Evolutionary conservation across 352 stramenopile genomes (phyloP).

Genomic region (Phytophthora citricola): DNA sequence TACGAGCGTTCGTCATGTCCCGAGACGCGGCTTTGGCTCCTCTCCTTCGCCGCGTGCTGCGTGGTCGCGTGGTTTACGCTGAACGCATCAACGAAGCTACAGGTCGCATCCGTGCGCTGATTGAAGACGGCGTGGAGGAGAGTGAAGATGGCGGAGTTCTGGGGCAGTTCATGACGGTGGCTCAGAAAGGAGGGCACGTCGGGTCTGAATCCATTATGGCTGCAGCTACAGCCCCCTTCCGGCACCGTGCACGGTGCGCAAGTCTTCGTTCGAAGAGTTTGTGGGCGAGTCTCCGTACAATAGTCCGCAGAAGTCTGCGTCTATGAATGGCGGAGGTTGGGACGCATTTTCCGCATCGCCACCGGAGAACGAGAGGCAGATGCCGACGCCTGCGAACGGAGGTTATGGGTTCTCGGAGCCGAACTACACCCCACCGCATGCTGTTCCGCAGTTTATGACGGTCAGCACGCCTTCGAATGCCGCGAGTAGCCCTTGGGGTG

Average conservation of each 20-base stretch:
- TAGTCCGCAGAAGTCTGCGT: slow-evolving; percentile 23
- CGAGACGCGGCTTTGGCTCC: slow-evolving; percentile 68
- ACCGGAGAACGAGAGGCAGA: slow-evolving; percentile 28
- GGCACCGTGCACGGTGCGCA: slow-evolving; percentile 41
- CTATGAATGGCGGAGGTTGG: slow-evolving; percentile 14
- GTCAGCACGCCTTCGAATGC: slow-evolving; percentile 21
- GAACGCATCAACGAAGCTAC: slow-evolving; percentile 60
- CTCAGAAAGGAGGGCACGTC: slow-evolving; percentile 23
- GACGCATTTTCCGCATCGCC: slow-evolving; percentile 24
- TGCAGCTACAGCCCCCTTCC: slow-evolving; percentile 7
- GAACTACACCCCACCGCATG: slow-evolving; percentile 29
- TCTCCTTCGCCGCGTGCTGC: slow-evolving; percentile 68
- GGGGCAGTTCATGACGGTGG: slow-evolving; percentile 52
- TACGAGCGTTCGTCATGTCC: slow-evolving; percentile 67
- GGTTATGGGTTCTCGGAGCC: slow-evolving; percentile 23
- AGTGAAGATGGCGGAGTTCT: slow-evolving; percentile 49
- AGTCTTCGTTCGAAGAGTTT: slow-evolving; percentile 73
- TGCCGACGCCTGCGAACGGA: slow-evolving; percentile 22
- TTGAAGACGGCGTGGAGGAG: slow-evolving; percentile 46
- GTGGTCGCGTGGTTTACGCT: slow-evolving; percentile 73
- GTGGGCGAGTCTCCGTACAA: slow-evolving; percentile 46
- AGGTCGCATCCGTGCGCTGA: slow-evolving; percentile 54
- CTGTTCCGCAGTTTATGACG: slow-evolving; percentile 36
- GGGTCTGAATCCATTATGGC: slow-evolving; percentile 24
- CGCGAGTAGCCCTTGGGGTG: slow-evolving; percentile 14